Percentiles rank a stretch among this genome's conserved stretches.
These are phyloP conservation scores for Rhizoclosmatium globosum DNA, from an alignment of 192 early-diverging fungal genomes.

Conservation along the genomic window DNA sequence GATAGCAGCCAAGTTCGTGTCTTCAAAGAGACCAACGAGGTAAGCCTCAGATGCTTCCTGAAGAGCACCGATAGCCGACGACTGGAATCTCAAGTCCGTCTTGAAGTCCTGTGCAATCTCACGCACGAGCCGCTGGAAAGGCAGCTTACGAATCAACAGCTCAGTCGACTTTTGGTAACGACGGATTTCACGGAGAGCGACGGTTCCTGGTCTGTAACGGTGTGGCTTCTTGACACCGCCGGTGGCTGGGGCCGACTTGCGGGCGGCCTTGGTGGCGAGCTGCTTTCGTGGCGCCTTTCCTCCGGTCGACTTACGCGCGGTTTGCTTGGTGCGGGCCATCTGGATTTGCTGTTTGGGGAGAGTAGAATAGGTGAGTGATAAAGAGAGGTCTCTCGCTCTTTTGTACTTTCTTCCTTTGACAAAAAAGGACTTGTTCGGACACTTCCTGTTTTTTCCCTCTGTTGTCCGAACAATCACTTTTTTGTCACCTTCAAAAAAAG, in stretches of 20 bases:
- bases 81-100: slow-evolving; percentile 99
- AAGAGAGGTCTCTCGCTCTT: no score
- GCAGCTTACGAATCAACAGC: slow-evolving; percentile 84
- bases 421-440: not conserved
- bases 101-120: slow-evolving; percentile 99
- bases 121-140: slow-evolving; percentile 92
- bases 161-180: slow-evolving; percentile 91
- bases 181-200: slow-evolving; percentile 88
- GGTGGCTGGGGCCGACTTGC: slow-evolving; percentile 94
- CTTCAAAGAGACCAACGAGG: slow-evolving; percentile 64
- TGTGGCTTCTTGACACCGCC: slow-evolving; percentile 90
- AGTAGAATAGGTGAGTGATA: no score
- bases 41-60: slow-evolving; percentile 55
- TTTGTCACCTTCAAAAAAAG: no score
- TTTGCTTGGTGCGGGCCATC: slow-evolving; percentile 93
- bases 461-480: slow-evolving; percentile 32
- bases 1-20: slow-evolving; percentile 98
- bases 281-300: slow-evolving; percentile 98
- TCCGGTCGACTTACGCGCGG: slow-evolving; percentile 98
- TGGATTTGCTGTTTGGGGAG: slow-evolving; percentile 43
- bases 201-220: slow-evolving; percentile 81
- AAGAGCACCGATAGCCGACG: slow-evolving; percentile 75
- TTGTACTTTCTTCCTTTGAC: not conserved
- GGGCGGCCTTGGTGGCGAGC: slow-evolving; percentile 94
- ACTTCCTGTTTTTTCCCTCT: not conserved